Evolutionary conservation across 208 protist genomes (phyloP), one percentile per base, ranked within the genome.

Genomic region (Porcisia hertigi): DNA sequence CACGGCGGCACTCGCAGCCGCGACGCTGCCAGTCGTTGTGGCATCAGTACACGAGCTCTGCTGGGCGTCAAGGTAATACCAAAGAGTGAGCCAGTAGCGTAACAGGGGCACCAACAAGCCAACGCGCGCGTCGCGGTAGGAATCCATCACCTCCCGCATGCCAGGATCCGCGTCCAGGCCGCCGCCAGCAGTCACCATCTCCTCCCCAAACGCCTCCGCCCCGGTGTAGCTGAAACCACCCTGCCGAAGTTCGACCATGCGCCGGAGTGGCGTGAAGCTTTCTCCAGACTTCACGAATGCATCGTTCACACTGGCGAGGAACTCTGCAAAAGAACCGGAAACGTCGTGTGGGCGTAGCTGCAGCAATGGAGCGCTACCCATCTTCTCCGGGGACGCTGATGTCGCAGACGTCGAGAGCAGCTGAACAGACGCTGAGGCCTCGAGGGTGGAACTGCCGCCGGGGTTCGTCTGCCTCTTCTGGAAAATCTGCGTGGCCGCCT

Each of bases 201-300:
- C 78, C 71, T 84, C 80, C 25, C 84, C 80, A 72, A 87, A 87
- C 0, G 79, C 83, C 73, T 89, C 80, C 20, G 75, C 80, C 1
- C 77, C 81, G 49, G 80, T 36, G 66, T 85, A 83, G 62, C 82
- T 72, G 55, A 82, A 83, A 39, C 84, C 78, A 62, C 78, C 77
- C 14, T 84, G 70, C 66, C 84, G 87, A 62, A 90, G 73, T 77
- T 97, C 93, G 12, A 88, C 78, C 78, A 97, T 87, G 57, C 91
- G 93, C 12, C 91, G 85, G 62, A 95, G 87, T 9, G 87, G 86
- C 14, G 79, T 80, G 54, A 81, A 89, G 71, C 77, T 66, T 41
- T 77, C 73, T 3, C 92, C 76, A 47, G 81, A 76, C 12, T 69
- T 53, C 25, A 88, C 63, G 65, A 94, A 97, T 59, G 81, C 63